Evolutionary conservation across 345 rosid genomes (phyloP).

Genomic region (Barbarea vulgaris): DNA sequence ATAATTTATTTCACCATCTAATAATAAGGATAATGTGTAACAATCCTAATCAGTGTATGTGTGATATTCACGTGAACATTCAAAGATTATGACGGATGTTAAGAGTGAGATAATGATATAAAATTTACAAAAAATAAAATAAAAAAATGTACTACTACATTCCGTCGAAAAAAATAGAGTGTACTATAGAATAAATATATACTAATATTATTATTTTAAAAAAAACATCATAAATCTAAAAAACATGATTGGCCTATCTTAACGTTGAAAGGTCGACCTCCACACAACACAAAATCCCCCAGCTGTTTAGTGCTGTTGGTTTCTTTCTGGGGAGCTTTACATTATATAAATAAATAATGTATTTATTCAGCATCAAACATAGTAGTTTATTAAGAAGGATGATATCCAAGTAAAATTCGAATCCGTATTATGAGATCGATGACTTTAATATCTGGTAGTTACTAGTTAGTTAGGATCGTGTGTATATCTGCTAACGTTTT

Average conservation of each 20-base stretch:
- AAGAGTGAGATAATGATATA: conserved; percentile 1
- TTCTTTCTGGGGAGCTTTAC: conserved; percentile 40
- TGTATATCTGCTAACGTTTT: conserved; percentile 24
- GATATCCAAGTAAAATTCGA: conserved; percentile 30
- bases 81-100: conserved; percentile 22
- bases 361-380: conserved; percentile 21
- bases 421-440: conserved; percentile 20
- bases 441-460: conserved; percentile 28
- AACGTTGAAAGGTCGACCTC: conserved; percentile 44
- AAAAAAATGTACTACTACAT: background rate
- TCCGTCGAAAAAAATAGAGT: background rate
- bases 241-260: conserved; percentile 38
- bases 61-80: conserved; percentile 34
- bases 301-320: conserved; percentile 41
- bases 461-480: conserved; percentile 32
- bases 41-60: conserved; percentile 30
- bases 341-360: conserved; percentile 6
- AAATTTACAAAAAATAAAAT: background rate
- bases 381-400: conserved; percentile 5
- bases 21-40: conserved; percentile 21
- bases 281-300: conserved; percentile 38
- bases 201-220: background rate
- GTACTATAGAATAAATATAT: conserved; percentile 6
- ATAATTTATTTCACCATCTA: background rate
- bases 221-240: background rate